Evolutionary conservation across 257 asterid species (phyloP), one percentile per base, ranked within the genome.

Genomic region (Parsonsia alboflavescens): DNA sequence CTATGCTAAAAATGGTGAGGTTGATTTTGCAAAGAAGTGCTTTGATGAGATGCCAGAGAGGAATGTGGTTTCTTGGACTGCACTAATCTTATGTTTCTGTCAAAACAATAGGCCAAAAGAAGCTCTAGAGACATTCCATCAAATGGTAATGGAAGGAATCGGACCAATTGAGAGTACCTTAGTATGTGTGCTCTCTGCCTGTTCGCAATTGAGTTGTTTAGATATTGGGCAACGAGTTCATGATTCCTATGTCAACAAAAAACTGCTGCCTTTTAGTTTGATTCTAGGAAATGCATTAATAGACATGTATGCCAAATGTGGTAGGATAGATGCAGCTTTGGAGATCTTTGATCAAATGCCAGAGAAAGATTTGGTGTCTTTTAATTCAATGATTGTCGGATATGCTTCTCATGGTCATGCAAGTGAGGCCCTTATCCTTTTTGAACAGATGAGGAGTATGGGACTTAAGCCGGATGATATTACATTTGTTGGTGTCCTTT

Each of bases 261-360:
- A 79, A 41, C 28, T 75, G 22, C 36, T 80, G 5, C 75, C 81
- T 52, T 81, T 77, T 53, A 92, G 88, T 36, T 72, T 79, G 48
- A 86, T 81, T 70, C 78, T 92, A 73, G 89, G 86, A 15, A 92
- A 92, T 75, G 88, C 93, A 9, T 71, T 87, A 45, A 73, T 89
- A 21, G 95, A 91, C 77, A 88, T 88, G 97, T 87, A 84, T 22
- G 85, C 93, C 1, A 91, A 91, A 82, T 88, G 97, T 58, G 97
- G 97, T 72, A 63, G 76, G 73, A 80, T 92, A 70, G 77, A 77
- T 77, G 81, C 76, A 10, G 93, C 97, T 28, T 67, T 79, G 39
- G 87, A 86, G 72, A 78, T 88, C 54, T 90, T 90, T 64, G 75
- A 71, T 53, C 84, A 80, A 71, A 89, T 88, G 92, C 72, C 26